Evolutionary conservation across 805 yeast species (phyloP).

Genomic region (Lipomyces orientalis): DNA sequence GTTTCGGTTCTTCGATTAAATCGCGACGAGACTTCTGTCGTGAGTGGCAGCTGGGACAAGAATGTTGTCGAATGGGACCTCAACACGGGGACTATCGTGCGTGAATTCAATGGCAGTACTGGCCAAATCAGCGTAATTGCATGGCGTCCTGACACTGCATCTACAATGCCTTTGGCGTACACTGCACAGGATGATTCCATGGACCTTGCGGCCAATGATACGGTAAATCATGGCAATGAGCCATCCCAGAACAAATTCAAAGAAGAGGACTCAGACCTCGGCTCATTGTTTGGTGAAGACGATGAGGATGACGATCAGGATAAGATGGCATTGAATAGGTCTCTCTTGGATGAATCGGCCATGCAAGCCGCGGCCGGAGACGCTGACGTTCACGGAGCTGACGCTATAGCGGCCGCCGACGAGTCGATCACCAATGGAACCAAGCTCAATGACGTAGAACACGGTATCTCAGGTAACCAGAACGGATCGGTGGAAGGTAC

Average conservation of each 20-base stretch:
- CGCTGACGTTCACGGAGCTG: not conserved
- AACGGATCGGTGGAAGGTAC: not conserved
- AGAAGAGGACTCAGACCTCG: constrained; percentile 45
- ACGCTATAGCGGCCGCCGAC: not conserved
- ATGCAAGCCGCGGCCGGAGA: not conserved
- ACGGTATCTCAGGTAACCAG: constrained; percentile 3
- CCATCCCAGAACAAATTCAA: not conserved
- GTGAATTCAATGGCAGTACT: constrained; percentile 59
- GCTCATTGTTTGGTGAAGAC: constrained; percentile 64
- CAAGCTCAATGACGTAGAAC: constrained; percentile 20
- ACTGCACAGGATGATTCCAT: not conserved
- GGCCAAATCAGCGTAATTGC: constrained; percentile 83
- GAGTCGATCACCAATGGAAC: constrained; percentile 5
- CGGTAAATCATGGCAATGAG: not conserved
- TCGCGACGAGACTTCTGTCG: constrained; percentile 62
- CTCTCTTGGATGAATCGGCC: not conserved
- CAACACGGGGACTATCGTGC: constrained; percentile 64
- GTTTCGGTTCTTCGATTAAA: constrained; percentile 75
- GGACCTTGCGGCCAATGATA: not conserved
- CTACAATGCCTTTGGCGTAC: not conserved
- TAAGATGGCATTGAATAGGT: not conserved
- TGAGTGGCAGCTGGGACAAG: constrained; percentile 93
- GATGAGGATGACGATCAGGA: constrained; percentile 41
- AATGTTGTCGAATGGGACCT: constrained; percentile 83
- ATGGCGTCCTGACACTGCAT: constrained; percentile 49